These are phyloP conservation scores for Microcera coccophila DNA, from an alignment of 2,329 filamentous ascomycete species.

Conservation along the genomic window DNA sequence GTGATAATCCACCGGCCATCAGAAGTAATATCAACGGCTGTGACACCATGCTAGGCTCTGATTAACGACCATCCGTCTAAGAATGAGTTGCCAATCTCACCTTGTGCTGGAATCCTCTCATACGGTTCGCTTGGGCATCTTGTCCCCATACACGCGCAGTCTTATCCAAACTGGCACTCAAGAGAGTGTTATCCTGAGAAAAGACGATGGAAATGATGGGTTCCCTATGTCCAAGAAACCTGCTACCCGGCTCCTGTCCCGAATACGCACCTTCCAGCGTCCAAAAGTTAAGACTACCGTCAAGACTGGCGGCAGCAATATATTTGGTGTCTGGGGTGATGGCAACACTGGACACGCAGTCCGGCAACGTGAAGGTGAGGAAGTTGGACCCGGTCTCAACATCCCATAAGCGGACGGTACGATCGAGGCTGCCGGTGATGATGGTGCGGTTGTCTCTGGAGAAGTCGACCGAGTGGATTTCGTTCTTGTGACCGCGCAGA, in stretches of 20 bases:
- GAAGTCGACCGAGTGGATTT: slow-evolving; percentile 96
- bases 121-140: no score
- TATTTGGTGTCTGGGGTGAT: slow-evolving; percentile 94
- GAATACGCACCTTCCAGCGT: slow-evolving; percentile 87
- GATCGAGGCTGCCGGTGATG: slow-evolving; percentile 89
- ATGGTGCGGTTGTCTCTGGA: slow-evolving; percentile 90
- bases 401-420: slow-evolving; percentile 94
- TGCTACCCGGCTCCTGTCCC: no score
- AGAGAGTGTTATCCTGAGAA: slow-evolving; percentile 86
- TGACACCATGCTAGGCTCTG: no score
- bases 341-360: slow-evolving; percentile 94
- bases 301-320: slow-evolving; percentile 89
- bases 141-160: slow-evolving; percentile 99
- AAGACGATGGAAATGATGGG: slow-evolving; percentile 97
- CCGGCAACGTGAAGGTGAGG: slow-evolving; percentile 85
- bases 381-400: slow-evolving; percentile 80
- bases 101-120: no score
- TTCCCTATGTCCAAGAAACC: slow-evolving; percentile 91
- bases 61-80: no score
- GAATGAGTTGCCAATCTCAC: no score
- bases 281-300: slow-evolving; percentile 98
- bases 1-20: no score
- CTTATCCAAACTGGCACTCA: slow-evolving; percentile 92
- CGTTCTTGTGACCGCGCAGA: slow-evolving; percentile 96
- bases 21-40: no score